Base-by-base conservation (phyloP, 2,329 filamentous ascomycete genomes). In the Phialocephala subalpina region DNA sequence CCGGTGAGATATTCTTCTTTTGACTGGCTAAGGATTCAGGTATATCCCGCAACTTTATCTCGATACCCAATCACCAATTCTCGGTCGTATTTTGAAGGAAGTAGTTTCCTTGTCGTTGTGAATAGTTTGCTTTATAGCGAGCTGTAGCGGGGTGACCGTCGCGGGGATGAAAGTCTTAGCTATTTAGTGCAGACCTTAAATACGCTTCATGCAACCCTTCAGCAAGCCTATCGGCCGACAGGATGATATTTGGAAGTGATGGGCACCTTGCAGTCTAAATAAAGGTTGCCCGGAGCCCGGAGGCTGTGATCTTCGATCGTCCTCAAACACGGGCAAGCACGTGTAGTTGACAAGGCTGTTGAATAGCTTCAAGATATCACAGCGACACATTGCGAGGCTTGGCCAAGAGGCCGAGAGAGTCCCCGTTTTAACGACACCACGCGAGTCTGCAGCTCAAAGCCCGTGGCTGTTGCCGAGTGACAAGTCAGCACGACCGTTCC, bases 401-500 rank as follows among this genome's bases (percentile, higher is more conserved):
- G 49, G 49, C 49, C 27, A 53, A 53, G 49, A 5, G 25, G 49
- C 49, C 49, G 49, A 53, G 49, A 53, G 49, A 20, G 22, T 53
- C 22, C 22, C 49, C 49, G 49, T 8, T 25, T 49, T 53, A 53
- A 53, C 49, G 49, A 27, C 27, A 53, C 49, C 25, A 29, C 27
- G 29, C 29, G 29, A 33, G 29, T 33, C 49, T 53, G 49, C 49
- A 29, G 9, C 25, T 8, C 5, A 33, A 18, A 29, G 49, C 45
- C 49, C 49, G 55, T 57, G 60, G 60, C 60, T 56, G 18, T 42
- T 9, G n/a, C 29, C 22, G 33, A 33, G 25, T 35, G 60, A 57
- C 36, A 57, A 62, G 49, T 62, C 58, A 60, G 55, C 55, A 57
- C 55, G 55, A 40, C n/a, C 33, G 55, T 52, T 45, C 49, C 49